Conservation (phyloP, 805 yeast species). For the Lipomyces kockii region DNA sequence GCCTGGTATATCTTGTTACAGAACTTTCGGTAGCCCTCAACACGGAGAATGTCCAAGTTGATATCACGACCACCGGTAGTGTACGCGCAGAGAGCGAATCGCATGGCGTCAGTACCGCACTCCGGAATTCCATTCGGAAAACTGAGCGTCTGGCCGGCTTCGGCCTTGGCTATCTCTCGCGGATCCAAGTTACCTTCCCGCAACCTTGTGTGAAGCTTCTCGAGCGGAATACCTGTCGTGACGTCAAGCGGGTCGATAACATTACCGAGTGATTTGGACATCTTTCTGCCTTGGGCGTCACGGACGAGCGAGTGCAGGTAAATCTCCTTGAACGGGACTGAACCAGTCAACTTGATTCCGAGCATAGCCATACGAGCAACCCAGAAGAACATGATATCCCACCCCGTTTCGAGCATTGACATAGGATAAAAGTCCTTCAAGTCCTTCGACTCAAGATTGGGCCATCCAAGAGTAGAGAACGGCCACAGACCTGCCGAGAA, state of each 20-base stretch:
- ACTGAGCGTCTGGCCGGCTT: conserved; percentile 81
- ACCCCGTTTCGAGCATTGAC: conserved; percentile 96
- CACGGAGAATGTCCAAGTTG: conserved; percentile 92
- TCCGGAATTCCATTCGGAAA: conserved; percentile 98
- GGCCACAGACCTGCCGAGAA: conserved; percentile 99
- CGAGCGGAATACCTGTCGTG: conserved; percentile 81
- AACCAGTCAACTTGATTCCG: conserved; percentile 87
- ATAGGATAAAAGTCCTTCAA: conserved; percentile 82
- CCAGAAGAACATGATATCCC: conserved; percentile 99
- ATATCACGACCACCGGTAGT: conserved; percentile 99
- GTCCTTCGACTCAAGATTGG: conserved; percentile 67
- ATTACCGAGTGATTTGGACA: conserved; percentile 97
- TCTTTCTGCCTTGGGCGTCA: conserved; percentile 98
- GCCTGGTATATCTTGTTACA: conserved; percentile 99
- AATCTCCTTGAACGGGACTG: conserved; percentile 92
- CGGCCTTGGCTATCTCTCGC: conserved; percentile 83
- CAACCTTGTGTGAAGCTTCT: conserved; percentile 78
- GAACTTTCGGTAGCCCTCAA: conserved; percentile 98
- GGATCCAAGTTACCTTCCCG: conserved; percentile 84
- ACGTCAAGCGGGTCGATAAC: conserved; percentile 97
- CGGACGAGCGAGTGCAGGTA: conserved; percentile 98
- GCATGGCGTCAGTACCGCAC: conserved; percentile 98
- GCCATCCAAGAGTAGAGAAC: conserved; percentile 96
- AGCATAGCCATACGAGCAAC: conserved; percentile 94
- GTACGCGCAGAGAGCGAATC: conserved; percentile 98